Conservation (phyloP, 169 alveolate genomes). For the Babesia ovis region DNA sequence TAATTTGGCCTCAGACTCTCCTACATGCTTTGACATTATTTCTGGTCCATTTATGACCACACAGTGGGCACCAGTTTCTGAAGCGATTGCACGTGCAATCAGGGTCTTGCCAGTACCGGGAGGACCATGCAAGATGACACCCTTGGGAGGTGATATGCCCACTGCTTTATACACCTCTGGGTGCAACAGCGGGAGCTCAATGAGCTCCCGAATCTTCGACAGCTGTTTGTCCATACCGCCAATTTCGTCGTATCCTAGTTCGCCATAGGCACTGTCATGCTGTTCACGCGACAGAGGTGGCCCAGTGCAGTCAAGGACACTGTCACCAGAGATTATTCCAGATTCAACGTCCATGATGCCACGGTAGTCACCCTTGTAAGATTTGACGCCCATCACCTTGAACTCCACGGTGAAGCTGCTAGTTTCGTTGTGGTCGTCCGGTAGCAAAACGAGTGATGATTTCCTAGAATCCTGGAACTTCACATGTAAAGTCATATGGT, state of each 20-base stretch:
- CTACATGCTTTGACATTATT: slow-evolving; percentile 81
- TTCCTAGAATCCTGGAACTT: slow-evolving; percentile 36
- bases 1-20: slow-evolving; percentile 86
- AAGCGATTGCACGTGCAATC: slow-evolving; percentile 83
- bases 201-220: slow-evolving; percentile 77
- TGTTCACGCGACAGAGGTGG: slow-evolving; percentile 67
- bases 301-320: slow-evolving; percentile 55
- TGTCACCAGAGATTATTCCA: slow-evolving; percentile 63
- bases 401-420: slow-evolving; percentile 66
- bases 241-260: slow-evolving; percentile 76
- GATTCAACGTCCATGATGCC: slow-evolving; percentile 54
- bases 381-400: slow-evolving; percentile 60
- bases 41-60: slow-evolving; percentile 78
- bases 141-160: slow-evolving; percentile 84
- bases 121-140: slow-evolving; percentile 83
- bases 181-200: slow-evolving; percentile 77
- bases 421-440: slow-evolving; percentile 21
- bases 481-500: slow-evolving; percentile 53
- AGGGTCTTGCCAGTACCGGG: slow-evolving; percentile 86
- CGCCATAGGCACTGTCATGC: slow-evolving; percentile 72
- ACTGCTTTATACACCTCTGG: slow-evolving; percentile 81
- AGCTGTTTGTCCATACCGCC: slow-evolving; percentile 80
- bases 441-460: slow-evolving; percentile 17
- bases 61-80: slow-evolving; percentile 79
- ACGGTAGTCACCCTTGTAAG: slow-evolving; percentile 38